Evolutionary conservation across 2,329 filamentous ascomycete species (phyloP).

Genomic region (Epichloe sibirici): DNA sequence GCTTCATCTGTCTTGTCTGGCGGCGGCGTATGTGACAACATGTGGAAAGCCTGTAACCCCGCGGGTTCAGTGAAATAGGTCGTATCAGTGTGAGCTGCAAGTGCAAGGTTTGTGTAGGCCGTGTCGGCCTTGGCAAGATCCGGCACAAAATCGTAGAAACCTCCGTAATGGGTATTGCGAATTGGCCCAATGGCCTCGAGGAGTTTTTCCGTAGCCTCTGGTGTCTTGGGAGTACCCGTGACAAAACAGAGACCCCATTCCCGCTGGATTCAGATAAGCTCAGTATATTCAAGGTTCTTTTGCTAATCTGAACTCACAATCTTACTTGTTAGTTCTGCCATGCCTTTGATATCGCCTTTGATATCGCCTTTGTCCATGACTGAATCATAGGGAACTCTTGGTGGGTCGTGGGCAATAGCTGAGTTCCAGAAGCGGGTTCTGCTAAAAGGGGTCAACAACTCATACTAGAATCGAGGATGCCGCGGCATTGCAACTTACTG

Average conservation of each 20-base stretch:
- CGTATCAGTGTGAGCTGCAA: slow-evolving; percentile 83
- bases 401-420: slow-evolving; percentile 31
- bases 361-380: slow-evolving; percentile 41
- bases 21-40: slow-evolving; percentile 56
- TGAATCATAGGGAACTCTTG: slow-evolving; percentile 45
- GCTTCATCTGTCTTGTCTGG: slow-evolving; percentile 20
- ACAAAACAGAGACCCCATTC: slow-evolving; percentile 69
- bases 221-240: slow-evolving; percentile 50
- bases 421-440: slow-evolving; percentile 14
- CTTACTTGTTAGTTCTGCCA: slow-evolving; percentile 49
- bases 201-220: slow-evolving; percentile 60
- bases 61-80: slow-evolving; percentile 93
- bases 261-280: slow-evolving; percentile 34
- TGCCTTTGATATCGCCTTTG: slow-evolving; percentile 33
- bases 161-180: slow-evolving; percentile 81
- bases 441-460: background rate
- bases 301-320: slow-evolving; percentile 38
- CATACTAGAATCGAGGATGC: background rate
- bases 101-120: slow-evolving; percentile 75
- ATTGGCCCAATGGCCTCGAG: slow-evolving; percentile 78
- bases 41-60: slow-evolving; percentile 84
- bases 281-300: background rate
- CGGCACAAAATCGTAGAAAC: slow-evolving; percentile 69
- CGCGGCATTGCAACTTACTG: slow-evolving; percentile 1
- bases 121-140: slow-evolving; percentile 82